Evolutionary conservation across 495 filamentous ascomycete species (phyloP).

Genomic region (Podospora didyma): DNA sequence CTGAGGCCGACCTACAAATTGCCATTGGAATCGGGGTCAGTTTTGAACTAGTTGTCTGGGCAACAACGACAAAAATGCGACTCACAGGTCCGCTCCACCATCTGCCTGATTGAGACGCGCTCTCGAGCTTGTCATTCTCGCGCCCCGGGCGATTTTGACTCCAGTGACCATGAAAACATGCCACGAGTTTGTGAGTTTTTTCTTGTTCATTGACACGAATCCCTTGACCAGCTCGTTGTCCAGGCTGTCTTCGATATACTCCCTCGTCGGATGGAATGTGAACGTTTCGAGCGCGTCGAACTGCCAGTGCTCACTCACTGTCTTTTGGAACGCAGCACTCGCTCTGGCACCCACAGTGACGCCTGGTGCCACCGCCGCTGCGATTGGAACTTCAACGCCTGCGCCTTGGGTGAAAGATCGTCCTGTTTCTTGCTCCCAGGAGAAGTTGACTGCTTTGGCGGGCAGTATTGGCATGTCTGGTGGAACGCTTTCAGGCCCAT

Average conservation of each 20-base stretch:
- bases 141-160: not conserved
- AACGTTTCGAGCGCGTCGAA: not conserved
- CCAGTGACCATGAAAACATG: constrained; percentile 1
- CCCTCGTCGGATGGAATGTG: not conserved
- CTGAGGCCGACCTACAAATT: no score
- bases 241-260: not conserved
- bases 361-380: no score
- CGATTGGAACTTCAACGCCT: no score
- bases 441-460: not conserved
- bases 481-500: not conserved
- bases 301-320: not conserved
- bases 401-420: no score
- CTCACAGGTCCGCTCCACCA: no score
- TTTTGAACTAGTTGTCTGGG: no score
- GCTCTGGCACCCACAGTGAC: no score
- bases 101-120: no score
- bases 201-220: not conserved
- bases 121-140: not conserved
- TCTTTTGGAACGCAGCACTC: not conserved
- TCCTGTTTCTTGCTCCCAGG: no score
- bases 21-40: no score
- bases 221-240: not conserved
- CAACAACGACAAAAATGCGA: no score
- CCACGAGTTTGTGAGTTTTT: not conserved
- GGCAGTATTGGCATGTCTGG: not conserved